Base-by-base conservation (phyloP, 2,329 filamentous ascomycete genomes). In the Sporothrix dimorphospora region DNA sequence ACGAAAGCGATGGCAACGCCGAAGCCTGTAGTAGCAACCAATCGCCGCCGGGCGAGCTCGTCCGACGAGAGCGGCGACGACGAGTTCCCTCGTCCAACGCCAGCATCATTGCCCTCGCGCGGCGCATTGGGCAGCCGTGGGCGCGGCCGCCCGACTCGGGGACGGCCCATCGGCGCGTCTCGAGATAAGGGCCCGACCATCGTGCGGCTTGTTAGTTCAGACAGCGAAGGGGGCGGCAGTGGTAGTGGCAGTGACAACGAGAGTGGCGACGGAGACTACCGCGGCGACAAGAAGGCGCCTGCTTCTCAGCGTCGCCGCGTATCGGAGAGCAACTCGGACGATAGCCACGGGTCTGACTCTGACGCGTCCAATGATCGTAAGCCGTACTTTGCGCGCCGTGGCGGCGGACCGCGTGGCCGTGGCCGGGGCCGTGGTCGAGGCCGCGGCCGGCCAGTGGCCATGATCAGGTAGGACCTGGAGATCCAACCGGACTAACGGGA, bases 141-240 rank as follows among this genome's bases (percentile, higher is more conserved):
- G 8, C 47, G 47, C 1, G 69, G 69, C 30, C 47, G 71, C 1
- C 66, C 66, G 4, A 24, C 47, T 0, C 51, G 51, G 11, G 55
- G 53, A 4, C n/a, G 47, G 1, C 8, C 55, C 4, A n/a, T 34
- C 3, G 57, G 51, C 1, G 5, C 47, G 4, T 16, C 30, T 0
- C 6, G 16, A 14, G 66, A 27, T 3, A 49, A 76, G 19, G 78
- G 77, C 12, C 79, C 78, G 11, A 82, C 81, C 0, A 74, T 82
- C 11, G 80, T 82, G 27, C 75, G 81, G 27, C 76, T 82, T 38
- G 74, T 76, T 11, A 76, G 77, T 3, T 77, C 77, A 77, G 76
- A 76, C 70, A 75, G 75, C 66, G 76, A 78, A n/a, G 75, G 77
- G 21, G 75, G 76, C 65, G 70, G 63, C 6, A 69, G 67, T 38